These are phyloP conservation scores for Aspergillus eucalypticola DNA, from an alignment of 2,329 filamentous ascomycete genomes.

Conservation along the genomic window DNA sequence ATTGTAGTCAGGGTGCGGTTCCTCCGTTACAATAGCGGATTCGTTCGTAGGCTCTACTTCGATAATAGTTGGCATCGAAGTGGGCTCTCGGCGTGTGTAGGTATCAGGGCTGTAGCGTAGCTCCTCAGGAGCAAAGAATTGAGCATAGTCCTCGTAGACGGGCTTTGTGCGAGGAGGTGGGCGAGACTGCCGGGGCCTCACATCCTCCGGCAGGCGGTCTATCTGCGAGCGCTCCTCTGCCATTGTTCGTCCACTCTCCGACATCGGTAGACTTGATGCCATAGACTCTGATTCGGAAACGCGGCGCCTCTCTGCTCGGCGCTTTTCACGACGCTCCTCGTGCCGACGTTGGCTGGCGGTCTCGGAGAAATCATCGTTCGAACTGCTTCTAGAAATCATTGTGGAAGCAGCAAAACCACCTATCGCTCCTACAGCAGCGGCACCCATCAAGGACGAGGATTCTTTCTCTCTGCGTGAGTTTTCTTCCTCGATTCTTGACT, in stretches of 20 bases:
- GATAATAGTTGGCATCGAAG: constrained; percentile 31
- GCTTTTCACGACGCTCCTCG: constrained; percentile 39
- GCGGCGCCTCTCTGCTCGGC: constrained; percentile 42
- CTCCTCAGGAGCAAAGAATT: constrained; percentile 46
- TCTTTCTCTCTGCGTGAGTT: constrained; percentile 31
- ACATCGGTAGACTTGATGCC: constrained; percentile 27
- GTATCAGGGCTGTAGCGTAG: constrained; percentile 43
- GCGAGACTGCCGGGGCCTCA: constrained; percentile 32
- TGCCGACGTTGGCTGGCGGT: constrained; percentile 34
- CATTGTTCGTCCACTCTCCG: constrained; percentile 20
- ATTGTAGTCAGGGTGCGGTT: constrained; percentile 22
- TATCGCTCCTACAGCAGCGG: constrained; percentile 53
- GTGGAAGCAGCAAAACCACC: constrained; percentile 51
- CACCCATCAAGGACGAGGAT: constrained; percentile 34
- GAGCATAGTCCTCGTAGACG: constrained; percentile 44
- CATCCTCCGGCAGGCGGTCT: constrained; percentile 16
- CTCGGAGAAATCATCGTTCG: constrained; percentile 32
- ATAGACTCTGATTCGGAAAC: constrained; percentile 25
- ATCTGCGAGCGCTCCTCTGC: constrained; percentile 21
- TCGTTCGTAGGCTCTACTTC: constrained; percentile 35
- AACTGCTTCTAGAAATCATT: constrained; percentile 35
- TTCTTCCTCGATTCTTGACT: neutral
- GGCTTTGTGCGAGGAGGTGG: constrained; percentile 34
- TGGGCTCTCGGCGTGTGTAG: constrained; percentile 24
- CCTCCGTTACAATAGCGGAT: constrained; percentile 17